These are phyloP conservation scores for Pistacia vera DNA, from an alignment of 345 rosid genomes.

Conservation along the genomic window DNA sequence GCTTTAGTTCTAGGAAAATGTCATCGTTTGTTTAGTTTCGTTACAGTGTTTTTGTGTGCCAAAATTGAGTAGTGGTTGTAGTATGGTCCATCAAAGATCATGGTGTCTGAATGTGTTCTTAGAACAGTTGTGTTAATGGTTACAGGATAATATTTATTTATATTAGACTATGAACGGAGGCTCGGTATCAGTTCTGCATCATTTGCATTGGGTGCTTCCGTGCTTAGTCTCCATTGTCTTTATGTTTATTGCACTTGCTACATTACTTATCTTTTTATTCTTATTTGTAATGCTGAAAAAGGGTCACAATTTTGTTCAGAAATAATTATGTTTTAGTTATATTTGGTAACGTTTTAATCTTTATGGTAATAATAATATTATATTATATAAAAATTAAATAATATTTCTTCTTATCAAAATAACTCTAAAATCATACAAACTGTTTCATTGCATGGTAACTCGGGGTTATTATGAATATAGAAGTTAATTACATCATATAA, in stretches of 20 bases:
- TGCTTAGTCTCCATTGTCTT: background rate
- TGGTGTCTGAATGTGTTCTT: conserved; percentile 6
- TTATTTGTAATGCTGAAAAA: too few species aligned
- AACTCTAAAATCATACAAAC: too few species aligned
- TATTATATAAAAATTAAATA: too few species aligned
- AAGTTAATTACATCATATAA: too few species aligned
- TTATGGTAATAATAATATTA: too few species aligned
- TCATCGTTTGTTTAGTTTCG: background rate
- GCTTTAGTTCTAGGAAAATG: background rate
- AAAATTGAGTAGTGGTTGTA: background rate
- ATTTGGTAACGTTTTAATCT: too few species aligned
- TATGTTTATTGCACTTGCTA: background rate
- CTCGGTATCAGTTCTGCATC: background rate
- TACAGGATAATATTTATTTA: conserved; percentile 7
- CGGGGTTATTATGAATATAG: too few species aligned
- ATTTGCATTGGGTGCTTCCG: background rate
- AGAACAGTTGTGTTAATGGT: background rate
- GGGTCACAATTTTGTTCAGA: too few species aligned
- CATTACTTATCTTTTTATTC: too few species aligned
- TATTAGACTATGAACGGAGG: conserved; percentile 13
- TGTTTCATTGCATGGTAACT: too few species aligned
- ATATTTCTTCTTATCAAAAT: too few species aligned
- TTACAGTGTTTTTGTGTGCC: background rate
- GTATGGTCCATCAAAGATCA: background rate
- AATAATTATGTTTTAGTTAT: too few species aligned